Conservation (phyloP, 805 yeast genomes). For the Saccharomycopsis selenospora region DNA sequence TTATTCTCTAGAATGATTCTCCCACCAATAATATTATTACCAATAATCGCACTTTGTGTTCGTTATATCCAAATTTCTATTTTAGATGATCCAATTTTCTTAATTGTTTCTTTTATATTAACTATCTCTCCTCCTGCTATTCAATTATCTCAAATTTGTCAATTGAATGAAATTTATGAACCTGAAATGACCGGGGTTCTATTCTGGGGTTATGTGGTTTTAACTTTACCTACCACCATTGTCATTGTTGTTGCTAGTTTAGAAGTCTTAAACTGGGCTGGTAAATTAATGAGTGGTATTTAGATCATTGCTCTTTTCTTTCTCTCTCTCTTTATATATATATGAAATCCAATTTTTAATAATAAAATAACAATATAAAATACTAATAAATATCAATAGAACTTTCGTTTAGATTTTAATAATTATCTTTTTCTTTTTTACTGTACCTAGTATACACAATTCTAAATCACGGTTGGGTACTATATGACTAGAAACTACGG, state of each 20-base stretch:
- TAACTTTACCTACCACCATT: slow-evolving; percentile 72
- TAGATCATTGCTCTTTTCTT: too few relatives aligned
- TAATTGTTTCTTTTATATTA: slow-evolving; percentile 66
- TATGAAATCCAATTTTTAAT: too few relatives aligned
- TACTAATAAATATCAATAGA: too few relatives aligned
- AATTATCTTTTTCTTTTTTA: too few relatives aligned
- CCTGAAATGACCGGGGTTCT: slow-evolving; percentile 77
- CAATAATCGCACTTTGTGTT: slow-evolving; percentile 56
- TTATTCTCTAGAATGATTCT: slow-evolving; percentile 70
- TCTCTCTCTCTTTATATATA: too few relatives aligned
- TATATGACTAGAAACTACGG: too few relatives aligned
- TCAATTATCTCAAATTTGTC: slow-evolving; percentile 75
- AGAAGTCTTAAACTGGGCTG: slow-evolving; percentile 37
- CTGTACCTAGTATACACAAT: too few relatives aligned
- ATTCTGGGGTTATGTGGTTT: slow-evolving; percentile 74
- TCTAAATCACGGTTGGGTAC: too few relatives aligned
- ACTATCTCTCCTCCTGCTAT: slow-evolving; percentile 81
- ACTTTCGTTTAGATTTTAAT: too few relatives aligned
- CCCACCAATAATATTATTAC: slow-evolving; percentile 62
- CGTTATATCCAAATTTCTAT: slow-evolving; percentile 60
- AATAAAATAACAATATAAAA: too few relatives aligned
- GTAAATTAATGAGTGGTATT: slow-evolving; percentile 9
- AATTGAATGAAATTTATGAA: slow-evolving; percentile 65
- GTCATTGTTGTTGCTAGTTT: slow-evolving; percentile 62
- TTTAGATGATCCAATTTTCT: slow-evolving; percentile 73